Percentiles rank a stretch among this genome's conserved stretches.
Conservation (phyloP, 2,329 filamentous ascomycete genomes). For the Thelonectria olida region DNA sequence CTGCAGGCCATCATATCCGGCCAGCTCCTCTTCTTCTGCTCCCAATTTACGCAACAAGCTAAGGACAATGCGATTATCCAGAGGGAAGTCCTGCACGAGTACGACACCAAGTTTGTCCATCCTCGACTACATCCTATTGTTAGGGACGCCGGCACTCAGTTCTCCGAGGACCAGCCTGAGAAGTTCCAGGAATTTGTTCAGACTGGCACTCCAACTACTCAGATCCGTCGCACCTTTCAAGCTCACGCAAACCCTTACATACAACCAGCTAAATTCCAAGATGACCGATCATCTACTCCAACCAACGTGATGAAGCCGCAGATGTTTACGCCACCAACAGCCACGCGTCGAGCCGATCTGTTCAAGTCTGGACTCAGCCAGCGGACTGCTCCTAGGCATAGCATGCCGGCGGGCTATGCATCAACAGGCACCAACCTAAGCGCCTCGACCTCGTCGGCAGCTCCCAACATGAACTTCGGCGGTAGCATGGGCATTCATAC, state of each 20-base stretch:
- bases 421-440: conserved; percentile 38
- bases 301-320: conserved; percentile 52
- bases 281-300: conserved; percentile 48
- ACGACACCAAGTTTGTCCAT: conserved; percentile 95
- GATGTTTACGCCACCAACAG: conserved; percentile 54
- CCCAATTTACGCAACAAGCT: conserved; percentile 81
- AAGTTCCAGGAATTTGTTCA: conserved; percentile 56
- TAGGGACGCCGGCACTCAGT: conserved; percentile 81
- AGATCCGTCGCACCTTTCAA: conserved; percentile 79
- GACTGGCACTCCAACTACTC: conserved; percentile 63
- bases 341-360: conserved; percentile 46
- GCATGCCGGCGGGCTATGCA: conserved; percentile 45
- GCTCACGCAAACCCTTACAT: conserved; percentile 85
- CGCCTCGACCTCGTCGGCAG: conserved; percentile 33
- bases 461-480: conserved; percentile 56
- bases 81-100: conserved; percentile 92
- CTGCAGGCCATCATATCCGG: conserved; percentile 78
- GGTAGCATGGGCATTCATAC: conserved; percentile 83
- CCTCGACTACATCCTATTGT: conserved; percentile 86
- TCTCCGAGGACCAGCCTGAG: conserved; percentile 59
- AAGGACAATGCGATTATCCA: conserved; percentile 88
- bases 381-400: conserved; percentile 46
- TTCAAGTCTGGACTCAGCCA: conserved; percentile 43
- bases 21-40: conserved; percentile 79
- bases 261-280: conserved; percentile 61